Percentiles rank a stretch among this genome's conserved stretches.
These are phyloP conservation scores for Ogataea allantospora DNA, from an alignment of 805 yeast species.

Conservation along the genomic window DNA sequence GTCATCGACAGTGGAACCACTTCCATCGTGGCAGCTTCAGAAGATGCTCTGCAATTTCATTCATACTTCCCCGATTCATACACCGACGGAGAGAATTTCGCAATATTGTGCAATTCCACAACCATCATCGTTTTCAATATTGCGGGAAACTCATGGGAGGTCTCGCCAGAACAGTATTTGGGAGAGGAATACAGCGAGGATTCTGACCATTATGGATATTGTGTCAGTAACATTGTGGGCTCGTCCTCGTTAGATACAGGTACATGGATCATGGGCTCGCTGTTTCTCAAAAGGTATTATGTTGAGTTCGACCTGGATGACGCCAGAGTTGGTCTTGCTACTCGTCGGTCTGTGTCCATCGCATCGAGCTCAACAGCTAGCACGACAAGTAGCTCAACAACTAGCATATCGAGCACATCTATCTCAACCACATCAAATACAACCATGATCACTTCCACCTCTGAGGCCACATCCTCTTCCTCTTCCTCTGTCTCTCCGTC, in stretches of 20 bases:
- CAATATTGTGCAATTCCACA: conserved; percentile 54
- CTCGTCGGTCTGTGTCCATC: conserved; percentile 33
- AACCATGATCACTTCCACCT: neutral
- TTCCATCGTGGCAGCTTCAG: conserved; percentile 51
- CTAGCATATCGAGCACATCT: conserved; percentile 1
- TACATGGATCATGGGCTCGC: conserved; percentile 65
- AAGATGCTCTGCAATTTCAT: conserved; percentile 55
- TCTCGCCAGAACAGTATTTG: conserved; percentile 43
- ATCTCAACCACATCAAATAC: conserved; percentile 4
- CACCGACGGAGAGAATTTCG: conserved; percentile 63
- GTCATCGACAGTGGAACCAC: conserved; percentile 70
- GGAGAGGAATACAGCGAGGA: conserved; percentile 44
- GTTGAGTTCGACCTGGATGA: conserved; percentile 55
- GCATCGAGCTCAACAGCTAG: conserved; percentile 1
- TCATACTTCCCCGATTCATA: conserved; percentile 47
- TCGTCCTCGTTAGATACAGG: conserved; percentile 37
- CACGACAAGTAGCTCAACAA: neutral
- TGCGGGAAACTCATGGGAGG: conserved; percentile 44
- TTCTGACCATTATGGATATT: conserved; percentile 44
- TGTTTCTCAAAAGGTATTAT: conserved; percentile 54
- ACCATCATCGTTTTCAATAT: conserved; percentile 40
- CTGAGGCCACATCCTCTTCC: neutral
- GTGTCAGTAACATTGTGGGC: conserved; percentile 67
- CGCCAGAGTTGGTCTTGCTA: conserved; percentile 54
- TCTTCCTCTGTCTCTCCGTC: conserved; percentile 1